A percentile compares a stretch with the other conserved stretches of the same genome.
Conservation (phyloP, 306 rosid species). For the Lathyrus oleraceus region DNA sequence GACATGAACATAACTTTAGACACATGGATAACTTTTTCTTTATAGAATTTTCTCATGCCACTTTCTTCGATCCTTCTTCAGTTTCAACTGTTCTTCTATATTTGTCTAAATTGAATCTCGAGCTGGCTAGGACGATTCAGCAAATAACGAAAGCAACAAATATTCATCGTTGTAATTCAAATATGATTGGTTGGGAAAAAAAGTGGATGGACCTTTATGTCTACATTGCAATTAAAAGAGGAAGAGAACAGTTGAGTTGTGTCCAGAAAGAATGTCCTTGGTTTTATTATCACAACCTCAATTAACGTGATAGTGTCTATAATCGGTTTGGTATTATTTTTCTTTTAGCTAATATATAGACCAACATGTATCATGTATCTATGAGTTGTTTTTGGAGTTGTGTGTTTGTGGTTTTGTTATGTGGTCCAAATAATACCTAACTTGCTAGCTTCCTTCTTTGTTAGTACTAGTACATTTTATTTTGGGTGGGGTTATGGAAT, state of each 20-base stretch:
- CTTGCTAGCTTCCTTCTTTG: background rate
- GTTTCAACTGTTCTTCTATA: background rate
- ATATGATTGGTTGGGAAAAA: conserved; percentile 7
- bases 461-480: background rate
- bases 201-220: conserved; percentile 35
- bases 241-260: conserved; percentile 35
- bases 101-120: background rate
- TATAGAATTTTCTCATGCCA: background rate
- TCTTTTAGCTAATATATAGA: conserved; percentile 25
- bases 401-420: conserved; percentile 30
- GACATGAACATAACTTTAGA: background rate
- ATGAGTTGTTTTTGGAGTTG: conserved; percentile 41
- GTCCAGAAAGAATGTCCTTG: conserved; percentile 17
- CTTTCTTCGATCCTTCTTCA: background rate
- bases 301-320: conserved; percentile 13
- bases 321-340: background rate
- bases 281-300: background rate
- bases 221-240: conserved; percentile 27
- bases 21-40: background rate
- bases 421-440: conserved; percentile 29
- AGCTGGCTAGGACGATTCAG: background rate
- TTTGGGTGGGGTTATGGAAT: background rate
- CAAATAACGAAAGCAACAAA: conserved; percentile 16
- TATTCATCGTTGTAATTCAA: conserved; percentile 1
- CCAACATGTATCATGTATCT: conserved; percentile 39